Evolutionary conservation across 768 basidiomycete genomes (phyloP).

Genomic region (Russula olivacea): DNA sequence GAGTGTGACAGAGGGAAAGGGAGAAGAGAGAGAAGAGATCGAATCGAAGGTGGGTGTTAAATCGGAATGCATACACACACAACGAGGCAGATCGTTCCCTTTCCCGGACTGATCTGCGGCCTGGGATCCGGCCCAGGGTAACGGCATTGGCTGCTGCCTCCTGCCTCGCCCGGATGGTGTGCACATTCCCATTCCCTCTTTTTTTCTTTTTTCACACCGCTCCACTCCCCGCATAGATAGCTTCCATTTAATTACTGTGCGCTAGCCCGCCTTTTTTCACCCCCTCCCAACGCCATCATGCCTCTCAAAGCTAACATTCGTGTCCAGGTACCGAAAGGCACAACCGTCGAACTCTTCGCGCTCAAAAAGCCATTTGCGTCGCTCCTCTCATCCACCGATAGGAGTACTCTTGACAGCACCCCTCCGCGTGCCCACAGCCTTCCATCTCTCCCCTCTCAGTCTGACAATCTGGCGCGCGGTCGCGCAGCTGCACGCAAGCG

Average conservation of each 20-base stretch:
- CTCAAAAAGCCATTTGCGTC: slow-evolving; percentile 23
- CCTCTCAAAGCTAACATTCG: slow-evolving; percentile 26
- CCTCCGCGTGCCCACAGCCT: slow-evolving; percentile 16
- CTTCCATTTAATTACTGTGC: slow-evolving; percentile 10
- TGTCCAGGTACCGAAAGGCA: slow-evolving; percentile 24
- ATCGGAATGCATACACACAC: not conserved
- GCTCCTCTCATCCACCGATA: slow-evolving; percentile 18
- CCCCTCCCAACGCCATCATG: slow-evolving; percentile 3
- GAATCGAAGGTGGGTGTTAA: not conserved
- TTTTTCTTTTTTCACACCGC: slow-evolving; percentile 11
- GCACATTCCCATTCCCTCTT: slow-evolving; percentile 12
- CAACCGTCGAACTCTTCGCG: slow-evolving; percentile 25
- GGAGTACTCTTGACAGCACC: slow-evolving; percentile 9
- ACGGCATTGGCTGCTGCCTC: not conserved
- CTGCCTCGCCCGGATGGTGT: not conserved
- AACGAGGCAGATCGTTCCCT: slow-evolving; percentile 5
- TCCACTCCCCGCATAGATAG: not conserved
- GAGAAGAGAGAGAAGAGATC: not conserved
- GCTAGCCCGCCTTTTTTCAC: slow-evolving; percentile 4
- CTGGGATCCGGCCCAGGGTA: not conserved
- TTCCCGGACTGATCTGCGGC: not conserved
- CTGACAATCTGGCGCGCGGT: slow-evolving; percentile 26
- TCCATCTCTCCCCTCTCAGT: slow-evolving; percentile 16
- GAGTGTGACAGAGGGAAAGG: not conserved
- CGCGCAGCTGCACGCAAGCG: slow-evolving; percentile 24